Base-by-base conservation (phyloP, 495 filamentous ascomycete species). In the Penicillium daleae region DNA sequence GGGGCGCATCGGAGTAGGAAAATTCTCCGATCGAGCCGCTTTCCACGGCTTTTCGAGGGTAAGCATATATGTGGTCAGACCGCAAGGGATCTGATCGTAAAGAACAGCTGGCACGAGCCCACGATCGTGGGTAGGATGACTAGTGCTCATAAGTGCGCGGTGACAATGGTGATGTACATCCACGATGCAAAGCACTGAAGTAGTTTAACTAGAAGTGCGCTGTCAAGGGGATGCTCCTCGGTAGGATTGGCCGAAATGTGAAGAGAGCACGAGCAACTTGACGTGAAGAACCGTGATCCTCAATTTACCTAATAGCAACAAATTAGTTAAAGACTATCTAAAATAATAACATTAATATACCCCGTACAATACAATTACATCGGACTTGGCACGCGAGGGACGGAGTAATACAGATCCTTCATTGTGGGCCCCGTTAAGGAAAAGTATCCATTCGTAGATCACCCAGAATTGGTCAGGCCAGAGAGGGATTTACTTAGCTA, bases 21-120 rank as follows among this genome's bases (percentile, higher is more conserved):
- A 67, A 55, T 57, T 60, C 24, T 65, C 64, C 69, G 66, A 53
- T 48, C 55, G 44, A 50, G 42, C 37, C 54, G 33, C 54, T 7
- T 42, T 42, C 31, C 31, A 33, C 51, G 27, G 51, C 51, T 35
- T 54, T 50, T 50, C 6, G 24, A 50, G 46, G 46, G 57, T 64
- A 64, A 64, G 62, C 62, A 64, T 64, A 60, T 60, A 49, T 64
- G 57, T 26, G 57, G 44, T 64, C 62, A 48, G 57, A 64, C 62
- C 24, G 22, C 26, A 53, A 50, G 53, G 33, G 44, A 46, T 60
- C 24, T 10, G 56, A 22, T 48, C 44, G 31, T 19, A 59, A 13
- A 26, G 57, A 37, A 31, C 29, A 51, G n/a, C 40, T 55, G 57
- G 40, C 58, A 60, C 58, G 60, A 62, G 60, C 60, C 24, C 7